phyloP scores from a whole-genome alignment of 2,329 filamentous ascomycete species.

The Apiospora marii region DNA sequence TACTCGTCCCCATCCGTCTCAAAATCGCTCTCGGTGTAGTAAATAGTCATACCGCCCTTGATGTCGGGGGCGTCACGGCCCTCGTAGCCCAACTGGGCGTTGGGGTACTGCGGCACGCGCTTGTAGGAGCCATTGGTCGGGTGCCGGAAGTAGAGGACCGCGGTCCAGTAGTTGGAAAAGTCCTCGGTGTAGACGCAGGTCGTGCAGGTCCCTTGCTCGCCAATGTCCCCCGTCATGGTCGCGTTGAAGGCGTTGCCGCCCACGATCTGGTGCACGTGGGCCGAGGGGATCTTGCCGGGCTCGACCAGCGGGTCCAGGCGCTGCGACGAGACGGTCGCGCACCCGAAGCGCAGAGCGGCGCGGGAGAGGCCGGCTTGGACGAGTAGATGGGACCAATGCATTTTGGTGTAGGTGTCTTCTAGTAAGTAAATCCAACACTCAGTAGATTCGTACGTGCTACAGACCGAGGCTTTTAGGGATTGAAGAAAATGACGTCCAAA shows the following conservation, averaged over 20 bases:
- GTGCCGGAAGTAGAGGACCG: conserved; percentile 42
- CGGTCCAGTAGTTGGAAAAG: conserved; percentile 43
- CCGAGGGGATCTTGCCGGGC: conserved; percentile 37
- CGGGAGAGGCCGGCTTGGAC: conserved; percentile 35
- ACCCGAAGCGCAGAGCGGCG: conserved; percentile 42
- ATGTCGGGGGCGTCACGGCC: conserved; percentile 25
- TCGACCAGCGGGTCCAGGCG: conserved; percentile 42
- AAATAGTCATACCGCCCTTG: conserved; percentile 44
- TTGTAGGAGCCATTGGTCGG: conserved; percentile 41
- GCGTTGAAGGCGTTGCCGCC: conserved; percentile 43
- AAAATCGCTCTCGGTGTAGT: conserved; percentile 43
- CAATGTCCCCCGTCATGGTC: conserved; percentile 38
- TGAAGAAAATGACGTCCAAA: neutral
- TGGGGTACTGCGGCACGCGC: conserved; percentile 36
- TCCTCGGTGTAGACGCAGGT: conserved; percentile 42
- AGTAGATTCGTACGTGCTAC: neutral
- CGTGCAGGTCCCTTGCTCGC: conserved; percentile 38
- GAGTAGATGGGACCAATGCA: neutral
- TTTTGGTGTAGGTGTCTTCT: neutral
- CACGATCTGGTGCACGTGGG: conserved; percentile 43
- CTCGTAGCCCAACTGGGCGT: conserved; percentile 24
- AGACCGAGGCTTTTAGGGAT: accelerated
- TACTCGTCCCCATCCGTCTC: conserved; percentile 43
- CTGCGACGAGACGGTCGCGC: conserved; percentile 39
- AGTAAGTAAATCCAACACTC: neutral